Percentiles rank a stretch among this genome's conserved stretches.
These are phyloP conservation scores for Fusarium coicis DNA, from an alignment of 2,329 filamentous ascomycete species.

Conservation along the genomic window DNA sequence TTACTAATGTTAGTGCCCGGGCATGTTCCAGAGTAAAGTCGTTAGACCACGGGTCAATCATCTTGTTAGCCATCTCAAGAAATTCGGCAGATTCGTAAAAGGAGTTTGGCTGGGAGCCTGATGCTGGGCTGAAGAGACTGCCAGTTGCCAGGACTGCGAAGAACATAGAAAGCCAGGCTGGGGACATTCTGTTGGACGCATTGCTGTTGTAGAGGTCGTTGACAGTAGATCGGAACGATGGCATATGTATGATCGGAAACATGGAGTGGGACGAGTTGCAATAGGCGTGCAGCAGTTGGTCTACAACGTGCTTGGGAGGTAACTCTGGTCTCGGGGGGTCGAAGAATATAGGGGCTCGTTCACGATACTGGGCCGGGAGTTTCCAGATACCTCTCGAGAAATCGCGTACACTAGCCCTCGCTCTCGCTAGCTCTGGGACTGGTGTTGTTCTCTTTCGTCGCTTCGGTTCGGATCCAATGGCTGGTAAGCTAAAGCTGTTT, in stretches of 20 bases:
- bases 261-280: conserved; percentile 80
- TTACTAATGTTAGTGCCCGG: conserved; percentile 76
- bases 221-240: conserved; percentile 79
- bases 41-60: conserved; percentile 85
- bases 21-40: conserved; percentile 80
- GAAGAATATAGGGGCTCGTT: conserved; percentile 59
- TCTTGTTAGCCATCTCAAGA: conserved; percentile 74
- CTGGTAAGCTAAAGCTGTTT: conserved; percentile 67
- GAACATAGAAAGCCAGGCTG: conserved; percentile 81
- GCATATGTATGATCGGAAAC: conserved; percentile 90
- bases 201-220: conserved; percentile 80
- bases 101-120: conserved; percentile 64
- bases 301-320: conserved; percentile 75
- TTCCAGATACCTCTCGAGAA: conserved; percentile 85
- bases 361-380: conserved; percentile 75
- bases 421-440: conserved; percentile 76
- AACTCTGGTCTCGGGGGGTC: conserved; percentile 70
- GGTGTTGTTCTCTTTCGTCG: conserved; percentile 69
- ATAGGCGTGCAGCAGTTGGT: conserved; percentile 80
- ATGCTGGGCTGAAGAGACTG: conserved; percentile 74
- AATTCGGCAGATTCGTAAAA: conserved; percentile 68
- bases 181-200: conserved; percentile 62
- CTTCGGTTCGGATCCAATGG: conserved; percentile 73
- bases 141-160: conserved; percentile 88
- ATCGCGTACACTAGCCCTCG: conserved; percentile 76